Conservation (phyloP, 139 green algal genomes). For the Tetradesmus obliquus region DNA sequence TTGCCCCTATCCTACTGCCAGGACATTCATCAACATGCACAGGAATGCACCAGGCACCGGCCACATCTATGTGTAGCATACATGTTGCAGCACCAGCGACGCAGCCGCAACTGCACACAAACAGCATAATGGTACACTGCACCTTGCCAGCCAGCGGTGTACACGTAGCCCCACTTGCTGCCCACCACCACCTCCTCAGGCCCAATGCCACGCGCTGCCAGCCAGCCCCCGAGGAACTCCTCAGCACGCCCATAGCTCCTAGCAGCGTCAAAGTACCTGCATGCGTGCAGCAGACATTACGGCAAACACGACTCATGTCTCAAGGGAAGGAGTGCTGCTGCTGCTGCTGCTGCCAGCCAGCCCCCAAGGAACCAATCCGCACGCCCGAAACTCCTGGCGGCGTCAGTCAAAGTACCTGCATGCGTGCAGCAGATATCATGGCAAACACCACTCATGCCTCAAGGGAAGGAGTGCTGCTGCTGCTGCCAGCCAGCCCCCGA, state of each 20-base stretch:
- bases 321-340: neutral
- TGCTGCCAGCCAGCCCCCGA: conserved; percentile 57
- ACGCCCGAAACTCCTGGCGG: too few relatives aligned
- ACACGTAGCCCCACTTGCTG: conserved; percentile 66
- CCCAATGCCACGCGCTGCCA: conserved; percentile 39
- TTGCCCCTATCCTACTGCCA: too few relatives aligned
- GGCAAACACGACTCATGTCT: neutral
- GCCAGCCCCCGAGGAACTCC: conserved; percentile 68
- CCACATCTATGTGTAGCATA: too few relatives aligned
- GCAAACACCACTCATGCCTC: neutral
- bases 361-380: neutral
- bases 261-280: conserved; percentile 62
- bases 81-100: too few relatives aligned
- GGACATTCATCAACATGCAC: too few relatives aligned
- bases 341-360: neutral
- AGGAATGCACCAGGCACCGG: too few relatives aligned
- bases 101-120: neutral
- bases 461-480: too few relatives aligned
- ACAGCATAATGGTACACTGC: neutral
- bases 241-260: conserved; percentile 64
- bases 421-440: neutral
- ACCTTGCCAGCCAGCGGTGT: conserved; percentile 25
- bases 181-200: conserved; percentile 46
- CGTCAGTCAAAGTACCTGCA: too few relatives aligned
- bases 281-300: neutral